These are phyloP conservation scores for Sanghuangporus sanghuang DNA, from an alignment of 1,284 basidiomycete genomes.

Conservation along the genomic window DNA sequence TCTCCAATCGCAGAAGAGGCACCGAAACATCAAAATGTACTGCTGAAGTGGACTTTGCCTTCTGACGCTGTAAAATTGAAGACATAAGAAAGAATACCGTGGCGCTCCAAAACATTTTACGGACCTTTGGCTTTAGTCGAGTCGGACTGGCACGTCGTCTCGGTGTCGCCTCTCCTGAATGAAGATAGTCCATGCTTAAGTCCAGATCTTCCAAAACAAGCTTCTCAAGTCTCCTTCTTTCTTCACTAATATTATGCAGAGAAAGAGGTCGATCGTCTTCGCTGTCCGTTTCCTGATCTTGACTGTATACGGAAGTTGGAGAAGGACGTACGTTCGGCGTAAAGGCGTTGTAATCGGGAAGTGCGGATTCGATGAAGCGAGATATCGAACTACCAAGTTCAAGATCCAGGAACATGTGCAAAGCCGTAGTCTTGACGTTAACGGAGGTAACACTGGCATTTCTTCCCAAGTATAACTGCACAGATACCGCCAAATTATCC, in stretches of 20 bases:
- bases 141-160: background rate
- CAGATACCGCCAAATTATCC: constrained; percentile 1
- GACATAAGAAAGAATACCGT: background rate
- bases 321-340: constrained; percentile 7
- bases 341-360: background rate
- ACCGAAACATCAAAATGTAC: constrained; percentile 7
- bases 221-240: constrained; percentile 35
- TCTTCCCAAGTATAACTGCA: background rate
- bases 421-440: background rate
- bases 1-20: constrained; percentile 23
- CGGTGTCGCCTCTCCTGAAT: constrained; percentile 3
- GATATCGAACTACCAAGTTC: constrained; percentile 35
- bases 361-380: constrained; percentile 28
- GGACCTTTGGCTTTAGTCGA: background rate
- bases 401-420: constrained; percentile 9
- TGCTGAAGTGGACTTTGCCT: background rate
- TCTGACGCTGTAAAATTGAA: background rate
- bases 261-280: background rate
- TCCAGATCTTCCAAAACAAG: constrained; percentile 52
- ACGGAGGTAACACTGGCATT: background rate
- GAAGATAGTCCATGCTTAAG: constrained; percentile 40
- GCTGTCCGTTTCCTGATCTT: background rate
- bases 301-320: background rate
- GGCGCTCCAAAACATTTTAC: background rate
- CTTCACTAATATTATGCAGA: background rate